Evolutionary conservation across 1,284 basidiomycete genomes (phyloP).

Genomic region (Ustilago cynodontis): DNA sequence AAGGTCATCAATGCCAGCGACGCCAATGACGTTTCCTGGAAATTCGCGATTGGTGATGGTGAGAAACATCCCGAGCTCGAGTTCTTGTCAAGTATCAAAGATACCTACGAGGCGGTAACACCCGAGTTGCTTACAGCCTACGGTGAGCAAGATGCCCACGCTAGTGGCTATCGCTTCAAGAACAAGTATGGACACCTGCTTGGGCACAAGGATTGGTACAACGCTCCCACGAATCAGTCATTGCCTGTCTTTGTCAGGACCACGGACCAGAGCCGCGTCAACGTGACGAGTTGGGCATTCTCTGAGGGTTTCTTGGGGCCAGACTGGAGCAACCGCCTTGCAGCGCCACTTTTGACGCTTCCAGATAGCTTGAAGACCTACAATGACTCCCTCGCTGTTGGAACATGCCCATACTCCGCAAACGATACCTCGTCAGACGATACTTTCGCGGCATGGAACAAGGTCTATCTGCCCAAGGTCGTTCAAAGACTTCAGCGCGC

Average conservation of each 20-base stretch:
- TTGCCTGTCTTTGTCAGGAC: conserved; percentile 27
- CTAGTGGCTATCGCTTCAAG: conserved; percentile 21
- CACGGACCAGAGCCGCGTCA: conserved; percentile 29
- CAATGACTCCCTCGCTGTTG: conserved; percentile 21
- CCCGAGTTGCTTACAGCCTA: conserved; percentile 29
- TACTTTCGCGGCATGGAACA: conserved; percentile 28
- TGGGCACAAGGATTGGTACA: conserved; percentile 24
- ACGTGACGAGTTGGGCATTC: conserved; percentile 23
- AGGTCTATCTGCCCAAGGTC: conserved; percentile 19
- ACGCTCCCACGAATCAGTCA: conserved; percentile 17
- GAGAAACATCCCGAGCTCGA: conserved; percentile 21
- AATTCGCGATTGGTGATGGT: conserved; percentile 17
- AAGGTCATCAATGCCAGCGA: conserved; percentile 26
- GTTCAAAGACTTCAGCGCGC: conserved; percentile 20
- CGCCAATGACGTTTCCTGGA: conserved; percentile 4
- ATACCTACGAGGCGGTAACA: conserved; percentile 20
- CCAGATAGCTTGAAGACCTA: conserved; percentile 19
- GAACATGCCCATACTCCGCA: conserved; percentile 22
- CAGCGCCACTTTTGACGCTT: conserved; percentile 19
- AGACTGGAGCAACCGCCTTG: conserved; percentile 23
- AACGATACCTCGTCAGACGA: conserved; percentile 27
- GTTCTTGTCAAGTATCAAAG: conserved; percentile 14
- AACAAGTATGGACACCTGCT: conserved; percentile 21
- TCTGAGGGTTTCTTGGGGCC: conserved; percentile 21
- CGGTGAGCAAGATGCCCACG: conserved; percentile 22